phyloP scores from a whole-genome alignment of 768 basidiomycete genomes.

The Russula sp. region DNA sequence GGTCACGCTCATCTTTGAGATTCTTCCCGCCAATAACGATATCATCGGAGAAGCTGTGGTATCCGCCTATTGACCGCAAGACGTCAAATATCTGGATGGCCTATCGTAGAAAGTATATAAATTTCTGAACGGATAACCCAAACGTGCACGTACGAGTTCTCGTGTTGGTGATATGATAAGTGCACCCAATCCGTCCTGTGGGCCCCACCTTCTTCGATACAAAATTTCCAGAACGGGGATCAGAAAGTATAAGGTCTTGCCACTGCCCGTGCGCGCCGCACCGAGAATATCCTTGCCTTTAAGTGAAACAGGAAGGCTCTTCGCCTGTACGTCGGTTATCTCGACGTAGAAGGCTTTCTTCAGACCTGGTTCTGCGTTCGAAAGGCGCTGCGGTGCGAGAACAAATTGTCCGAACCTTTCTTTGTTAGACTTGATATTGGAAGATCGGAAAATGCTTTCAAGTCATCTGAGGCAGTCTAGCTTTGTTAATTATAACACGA shows the following conservation, averaged over 20 bases:
- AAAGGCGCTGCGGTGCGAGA: not conserved
- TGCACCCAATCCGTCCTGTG: conserved; percentile 76
- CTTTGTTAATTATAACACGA: conserved; percentile 6
- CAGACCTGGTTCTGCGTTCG: conserved; percentile 52
- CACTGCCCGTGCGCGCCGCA: conserved; percentile 68
- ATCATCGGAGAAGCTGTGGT: conserved; percentile 90
- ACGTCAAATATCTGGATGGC: conserved; percentile 99
- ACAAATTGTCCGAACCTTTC: conserved; percentile 20
- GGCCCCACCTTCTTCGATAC: conserved; percentile 66
- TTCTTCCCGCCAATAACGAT: conserved; percentile 96
- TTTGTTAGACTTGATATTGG: conserved; percentile 30
- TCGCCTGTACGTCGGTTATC: conserved; percentile 78
- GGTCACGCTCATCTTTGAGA: conserved; percentile 86
- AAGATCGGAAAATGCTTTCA: conserved; percentile 28
- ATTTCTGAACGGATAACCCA: conserved; percentile 2
- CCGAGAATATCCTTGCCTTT: conserved; percentile 66
- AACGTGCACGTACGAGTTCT: conserved; percentile 63
- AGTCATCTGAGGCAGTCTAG: conserved; percentile 20
- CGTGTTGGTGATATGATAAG: conserved; percentile 92
- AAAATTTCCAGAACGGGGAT: conserved; percentile 64
- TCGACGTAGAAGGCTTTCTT: conserved; percentile 82
- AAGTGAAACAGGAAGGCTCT: conserved; percentile 57
- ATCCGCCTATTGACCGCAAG: conserved; percentile 85
- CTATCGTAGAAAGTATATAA: conserved; percentile 40
- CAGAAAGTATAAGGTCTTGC: conserved; percentile 72